Percentiles rank a stretch among this genome's conserved stretches.
These are phyloP conservation scores for Pseudocercospora eumusae DNA, from an alignment of 2,329 filamentous ascomycete genomes.

Conservation along the genomic window DNA sequence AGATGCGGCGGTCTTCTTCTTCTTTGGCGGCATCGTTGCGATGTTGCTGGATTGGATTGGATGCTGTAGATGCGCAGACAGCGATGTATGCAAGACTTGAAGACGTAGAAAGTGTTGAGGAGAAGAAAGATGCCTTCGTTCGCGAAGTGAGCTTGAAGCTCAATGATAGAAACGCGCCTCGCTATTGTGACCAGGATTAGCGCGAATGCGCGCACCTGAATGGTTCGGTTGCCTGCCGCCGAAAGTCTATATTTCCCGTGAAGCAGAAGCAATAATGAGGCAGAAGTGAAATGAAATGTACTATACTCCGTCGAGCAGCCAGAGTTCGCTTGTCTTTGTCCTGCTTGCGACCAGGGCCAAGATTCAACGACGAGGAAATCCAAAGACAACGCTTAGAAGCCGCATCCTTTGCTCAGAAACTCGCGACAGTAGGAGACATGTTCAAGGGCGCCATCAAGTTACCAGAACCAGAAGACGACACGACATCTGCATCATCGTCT, in stretches of 20 bases:
- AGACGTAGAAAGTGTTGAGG: neutral
- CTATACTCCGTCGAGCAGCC: too few species aligned
- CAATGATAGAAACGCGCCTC: constrained; percentile 5
- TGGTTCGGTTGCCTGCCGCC: neutral
- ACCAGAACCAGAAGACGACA: constrained; percentile 9
- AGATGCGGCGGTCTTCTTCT: constrained; percentile 22
- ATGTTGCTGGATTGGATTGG: neutral
- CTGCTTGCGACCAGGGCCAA: too few species aligned
- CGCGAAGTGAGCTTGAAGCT: constrained; percentile 3
- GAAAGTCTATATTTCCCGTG: neutral
- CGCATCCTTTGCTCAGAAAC: constrained; percentile 19
- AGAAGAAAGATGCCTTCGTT: neutral
- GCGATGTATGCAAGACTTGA: neutral
- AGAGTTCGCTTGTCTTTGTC: too few species aligned
- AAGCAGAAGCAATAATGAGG: neutral
- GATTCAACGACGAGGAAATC: constrained; percentile 35
- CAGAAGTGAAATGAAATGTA: neutral
- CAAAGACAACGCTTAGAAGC: constrained; percentile 18
- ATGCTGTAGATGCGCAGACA: neutral
- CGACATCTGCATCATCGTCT: constrained; percentile 8
- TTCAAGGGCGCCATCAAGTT: constrained; percentile 19
- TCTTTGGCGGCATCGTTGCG: constrained; percentile 30
- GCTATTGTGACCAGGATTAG: neutral
- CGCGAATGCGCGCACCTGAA: neutral
- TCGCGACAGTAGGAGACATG: constrained; percentile 24